Base-by-base conservation (phyloP, 306 rosid species). In the Trifolium pratense region DNA sequence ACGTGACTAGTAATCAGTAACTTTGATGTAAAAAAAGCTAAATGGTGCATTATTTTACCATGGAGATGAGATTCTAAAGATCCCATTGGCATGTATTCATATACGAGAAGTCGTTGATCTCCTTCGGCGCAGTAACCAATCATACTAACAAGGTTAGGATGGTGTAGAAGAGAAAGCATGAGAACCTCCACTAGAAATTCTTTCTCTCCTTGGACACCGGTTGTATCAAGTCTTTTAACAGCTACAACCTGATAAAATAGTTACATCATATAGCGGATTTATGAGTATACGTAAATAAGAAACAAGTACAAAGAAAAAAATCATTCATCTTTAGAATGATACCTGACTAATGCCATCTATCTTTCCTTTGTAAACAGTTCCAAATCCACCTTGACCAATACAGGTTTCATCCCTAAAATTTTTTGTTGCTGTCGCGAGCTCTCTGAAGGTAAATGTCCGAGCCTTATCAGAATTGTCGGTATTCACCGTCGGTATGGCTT, bases 351-450 rank as follows among this genome's bases (percentile, higher is more conserved):
- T 49, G 1, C 58, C 70, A 15, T 17, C 74, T 71, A 89, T 15
- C 42, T 56, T 34, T 39, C 92, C 97, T 77, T 78, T 87, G 84
- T 87, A 89, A 65, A 91, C 97, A 46, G 68, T 39, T 51, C 97
- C 97, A 83, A 91, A 91, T 79, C 95, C 97, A 42, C 97, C 95
- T 83, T 82, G 85, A 12, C 95, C 95, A 17, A 91, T 64, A 21
- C 75, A 79, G 42, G 78, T 66, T 61, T 86, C 91, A 7, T 81
- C 74, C 75, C 83, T 82, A 48, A 91, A 91, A 69, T 81, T 83
- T 34, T 73, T 81, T 8, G 97, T 91, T 71, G 97, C 95, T 1
- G 78, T 77, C 14, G 86, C 90, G 55, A 91, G 95, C 75, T 89
- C 92, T 36, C 82, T 66, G 61, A 76, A 89, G 62, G 86, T 84